Evolutionary conservation across 768 basidiomycete genomes (phyloP), one percentile per base, ranked within the genome.

Genomic region (Phlegmacium glaucopus): DNA sequence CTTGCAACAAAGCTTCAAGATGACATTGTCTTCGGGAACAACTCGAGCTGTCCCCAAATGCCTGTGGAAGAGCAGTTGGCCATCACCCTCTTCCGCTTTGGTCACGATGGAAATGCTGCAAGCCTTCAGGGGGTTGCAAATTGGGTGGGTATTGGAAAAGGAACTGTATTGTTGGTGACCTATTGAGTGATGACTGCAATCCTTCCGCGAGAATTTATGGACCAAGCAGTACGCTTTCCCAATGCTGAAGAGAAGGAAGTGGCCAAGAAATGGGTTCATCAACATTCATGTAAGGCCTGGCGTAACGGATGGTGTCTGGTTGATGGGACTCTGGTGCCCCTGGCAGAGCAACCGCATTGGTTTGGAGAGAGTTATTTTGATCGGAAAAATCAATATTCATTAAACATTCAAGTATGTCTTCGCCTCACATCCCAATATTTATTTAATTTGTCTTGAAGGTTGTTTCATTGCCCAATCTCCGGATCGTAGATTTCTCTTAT

Each of bases 281-380:
- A 49, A 17, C 43, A 61, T 17, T 59, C 68, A 15, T 65, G 72
- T 53, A 18, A 42, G 26, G 51, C 56, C 9, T 76, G 71, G 72
- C 39, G 61, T 1, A 28, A 66, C 44, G 68, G 72, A 0, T 72
- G 63, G 59, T 63, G 62, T 32, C 47, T 67, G 27, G 67, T 68
- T 30, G 70, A 75, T 56, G 72, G 72, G 2, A 72, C 70, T 6
- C 47, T 72, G 5, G 53, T 75, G 0, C 64, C 68, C 4, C 55
- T 74, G 1, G 58, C 44, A 39, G 43, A 60, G 3, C 46, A 58
- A 4, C 72, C 72, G 9, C 38, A 35, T n/a, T 65, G 60, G 55
- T 67, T 59, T 55, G 67, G 72, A 0, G 59, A 69, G 36, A 63
- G 55, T 18, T 72, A 68, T 44, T 74, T 65, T 52, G 69, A 72